A percentile compares a stretch with the other conserved stretches of the same genome.
These are phyloP conservation scores for Colletotrichum lentis DNA, from an alignment of 2,329 filamentous ascomycete genomes.

Conservation along the genomic window DNA sequence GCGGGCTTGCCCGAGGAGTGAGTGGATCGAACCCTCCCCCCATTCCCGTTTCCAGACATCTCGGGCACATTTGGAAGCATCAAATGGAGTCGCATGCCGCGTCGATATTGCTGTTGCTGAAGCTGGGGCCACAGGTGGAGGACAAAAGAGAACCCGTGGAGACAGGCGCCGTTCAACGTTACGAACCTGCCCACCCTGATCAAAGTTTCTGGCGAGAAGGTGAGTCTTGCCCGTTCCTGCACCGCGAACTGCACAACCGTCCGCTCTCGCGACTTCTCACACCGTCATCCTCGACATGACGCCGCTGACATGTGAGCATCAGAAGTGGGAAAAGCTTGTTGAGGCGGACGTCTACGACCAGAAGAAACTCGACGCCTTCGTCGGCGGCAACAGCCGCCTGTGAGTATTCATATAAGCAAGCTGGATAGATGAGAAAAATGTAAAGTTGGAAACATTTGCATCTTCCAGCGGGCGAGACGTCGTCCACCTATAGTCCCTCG, in stretches of 20 bases:
- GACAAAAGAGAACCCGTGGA: conserved; percentile 35
- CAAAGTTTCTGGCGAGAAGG: conserved; percentile 31
- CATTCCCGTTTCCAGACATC: neutral
- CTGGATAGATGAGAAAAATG: neutral
- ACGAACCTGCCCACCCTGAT: conserved; percentile 34
- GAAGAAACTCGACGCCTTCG: conserved; percentile 32
- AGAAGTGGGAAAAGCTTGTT: conserved; percentile 35
- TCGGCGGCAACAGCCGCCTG: conserved; percentile 17
- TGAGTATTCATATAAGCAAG: neutral
- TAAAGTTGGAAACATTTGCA: too few species aligned
- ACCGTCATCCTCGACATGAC: neutral
- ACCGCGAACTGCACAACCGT: neutral
- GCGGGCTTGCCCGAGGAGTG: conserved; percentile 35
- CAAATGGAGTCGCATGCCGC: neutral
- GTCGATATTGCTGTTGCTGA: neutral
- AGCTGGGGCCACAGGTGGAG: conserved; percentile 20
- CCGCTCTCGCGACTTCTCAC: neutral
- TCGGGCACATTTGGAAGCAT: too few species aligned
- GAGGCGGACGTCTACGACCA: conserved; percentile 35
- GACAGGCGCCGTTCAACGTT: conserved; percentile 35
- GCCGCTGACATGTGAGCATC: conserved; percentile 11
- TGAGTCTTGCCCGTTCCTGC: neutral
- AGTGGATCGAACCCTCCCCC: neutral
- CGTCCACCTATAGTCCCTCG: too few species aligned
- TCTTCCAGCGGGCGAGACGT: neutral